Base-by-base conservation (phyloP, 495 filamentous ascomycete species). In the Mycothermus thermophilus region DNA sequence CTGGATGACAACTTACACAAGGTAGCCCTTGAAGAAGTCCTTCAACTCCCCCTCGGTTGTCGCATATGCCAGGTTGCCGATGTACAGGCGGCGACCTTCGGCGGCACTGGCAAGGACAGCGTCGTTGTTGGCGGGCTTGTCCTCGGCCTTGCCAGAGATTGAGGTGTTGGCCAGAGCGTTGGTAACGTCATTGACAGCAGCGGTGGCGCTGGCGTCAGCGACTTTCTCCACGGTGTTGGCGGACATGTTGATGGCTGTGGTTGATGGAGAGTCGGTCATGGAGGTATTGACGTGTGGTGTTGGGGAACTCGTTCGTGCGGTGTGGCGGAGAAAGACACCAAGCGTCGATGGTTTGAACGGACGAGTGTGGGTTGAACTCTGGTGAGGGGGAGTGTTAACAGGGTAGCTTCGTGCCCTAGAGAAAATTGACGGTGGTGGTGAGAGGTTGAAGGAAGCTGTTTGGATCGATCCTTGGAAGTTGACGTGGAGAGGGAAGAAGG, bases 11-110 rank as follows among this genome's bases (percentile, higher is more conserved):
- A 82, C 90, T 76, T 76, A 99, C 92, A 99, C 80, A 64, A 84
- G 78, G 77, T 87, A 95, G 62, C 72, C 78, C 67, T 82, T 81
- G 77, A 99, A 99, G 74, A 99, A 99, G 38, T 86, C 84, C 69
- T 87, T 93, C 71, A 99, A 82, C 74, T 94, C 84, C 75, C 83
- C 90, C 82, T 96, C 90, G 55, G 86, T 92, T 72, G 90, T 96
- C 75, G 90, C 86, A 61, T 97, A 96, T 38, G 90, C 90, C 74
- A 97, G 84, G 69, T 97, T 97, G 62, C 90, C 90, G 69, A 96
- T 96, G 67, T 97, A 97, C 44, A 97, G 75, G 67, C 90, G 84
- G 71, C 90, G 83, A 58, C 90, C 92, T 67, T 97, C 90, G 59
- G 90, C 86, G 56, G 90, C 90, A 67, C 84, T 93, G 64, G 86